Evolutionary conservation across 495 filamentous ascomycete species (phyloP).

Genomic region (Cryomyces minteri): DNA sequence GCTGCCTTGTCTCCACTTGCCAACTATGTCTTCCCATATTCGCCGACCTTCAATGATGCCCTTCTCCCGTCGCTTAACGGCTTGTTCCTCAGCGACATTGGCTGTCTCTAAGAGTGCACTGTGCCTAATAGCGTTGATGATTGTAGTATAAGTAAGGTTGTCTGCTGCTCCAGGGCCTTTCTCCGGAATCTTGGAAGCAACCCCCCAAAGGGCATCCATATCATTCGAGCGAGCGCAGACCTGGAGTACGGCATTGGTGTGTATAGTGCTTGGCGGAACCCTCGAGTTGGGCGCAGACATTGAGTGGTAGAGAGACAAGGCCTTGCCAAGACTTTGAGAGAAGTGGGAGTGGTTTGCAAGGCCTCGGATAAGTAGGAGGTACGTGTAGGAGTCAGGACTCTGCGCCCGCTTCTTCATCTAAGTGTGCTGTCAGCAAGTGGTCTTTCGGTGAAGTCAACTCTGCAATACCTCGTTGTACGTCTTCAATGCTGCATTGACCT

Average conservation of each 20-base stretch:
- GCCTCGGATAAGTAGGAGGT: constrained; percentile 66
- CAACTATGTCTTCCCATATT: constrained; percentile 65
- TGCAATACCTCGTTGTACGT: constrained; percentile 63
- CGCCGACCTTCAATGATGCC: constrained; percentile 38
- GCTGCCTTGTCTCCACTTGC: constrained; percentile 49
- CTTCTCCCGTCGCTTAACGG: constrained; percentile 10
- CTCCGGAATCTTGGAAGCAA: constrained; percentile 46
- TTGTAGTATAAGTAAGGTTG: constrained; percentile 54
- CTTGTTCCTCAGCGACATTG: not conserved
- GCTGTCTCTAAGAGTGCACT: constrained; percentile 9
- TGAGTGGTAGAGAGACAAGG: constrained; percentile 51
- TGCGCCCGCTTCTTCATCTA: constrained; percentile 90
- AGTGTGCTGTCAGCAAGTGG: not conserved
- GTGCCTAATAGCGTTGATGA: constrained; percentile 50
- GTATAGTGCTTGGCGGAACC: constrained; percentile 51
- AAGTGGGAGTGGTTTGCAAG: constrained; percentile 35
- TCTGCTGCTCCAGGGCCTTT: constrained; percentile 42
- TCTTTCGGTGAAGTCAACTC: not conserved
- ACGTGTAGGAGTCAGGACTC: constrained; percentile 56
- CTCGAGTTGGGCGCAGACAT: constrained; percentile 38
- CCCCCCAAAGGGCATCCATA: constrained; percentile 55
- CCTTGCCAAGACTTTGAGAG: constrained; percentile 35
- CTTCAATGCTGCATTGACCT: constrained; percentile 44
- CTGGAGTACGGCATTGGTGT: constrained; percentile 70
- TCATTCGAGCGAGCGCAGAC: constrained; percentile 54